phyloP scores from a whole-genome alignment of 345 rosid species.

The Pugionium dolabratum region DNA sequence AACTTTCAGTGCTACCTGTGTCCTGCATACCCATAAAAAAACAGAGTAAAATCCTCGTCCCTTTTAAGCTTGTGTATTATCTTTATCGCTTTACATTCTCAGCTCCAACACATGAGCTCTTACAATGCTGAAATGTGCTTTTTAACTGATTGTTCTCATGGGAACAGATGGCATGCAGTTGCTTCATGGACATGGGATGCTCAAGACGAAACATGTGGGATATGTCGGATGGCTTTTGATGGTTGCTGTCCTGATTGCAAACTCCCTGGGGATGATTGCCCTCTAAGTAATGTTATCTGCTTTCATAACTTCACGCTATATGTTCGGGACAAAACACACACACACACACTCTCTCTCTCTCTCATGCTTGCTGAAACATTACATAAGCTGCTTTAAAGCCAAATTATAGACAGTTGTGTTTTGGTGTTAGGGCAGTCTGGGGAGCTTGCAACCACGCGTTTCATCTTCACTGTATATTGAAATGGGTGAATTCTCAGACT shows the following conservation, averaged over 20 bases:
- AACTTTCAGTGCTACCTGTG: conserved; percentile 29
- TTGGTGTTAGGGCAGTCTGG: conserved; percentile 52
- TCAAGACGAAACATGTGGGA: conserved; percentile 94
- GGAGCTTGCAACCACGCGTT: conserved; percentile 77
- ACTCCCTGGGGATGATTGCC: conserved; percentile 93
- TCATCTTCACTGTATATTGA: conserved; percentile 94
- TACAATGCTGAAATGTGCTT: neutral
- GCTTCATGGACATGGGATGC: conserved; percentile 99
- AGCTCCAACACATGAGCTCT: conserved; percentile 23
- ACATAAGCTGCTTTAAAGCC: neutral
- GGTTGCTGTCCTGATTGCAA: conserved; percentile 95
- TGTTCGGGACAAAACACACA: conserved; percentile 2
- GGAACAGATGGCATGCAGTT: conserved; percentile 86
- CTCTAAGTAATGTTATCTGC: conserved; percentile 55
- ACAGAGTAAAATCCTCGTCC: conserved; percentile 46
- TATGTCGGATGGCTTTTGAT: conserved; percentile 95
- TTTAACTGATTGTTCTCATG: conserved; percentile 1
- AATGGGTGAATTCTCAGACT: conserved; percentile 91
- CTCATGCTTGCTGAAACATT: neutral
- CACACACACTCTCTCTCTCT: neutral
- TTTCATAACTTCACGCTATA: conserved; percentile 6
- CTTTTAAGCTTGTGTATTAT: conserved; percentile 12
- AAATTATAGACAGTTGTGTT: conserved; percentile 1
- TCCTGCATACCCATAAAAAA: conserved; percentile 19
- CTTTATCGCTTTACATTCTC: neutral